Base-by-base conservation (phyloP, 352 stramenopile genomes). In the Peronospora farinosa region DNA sequence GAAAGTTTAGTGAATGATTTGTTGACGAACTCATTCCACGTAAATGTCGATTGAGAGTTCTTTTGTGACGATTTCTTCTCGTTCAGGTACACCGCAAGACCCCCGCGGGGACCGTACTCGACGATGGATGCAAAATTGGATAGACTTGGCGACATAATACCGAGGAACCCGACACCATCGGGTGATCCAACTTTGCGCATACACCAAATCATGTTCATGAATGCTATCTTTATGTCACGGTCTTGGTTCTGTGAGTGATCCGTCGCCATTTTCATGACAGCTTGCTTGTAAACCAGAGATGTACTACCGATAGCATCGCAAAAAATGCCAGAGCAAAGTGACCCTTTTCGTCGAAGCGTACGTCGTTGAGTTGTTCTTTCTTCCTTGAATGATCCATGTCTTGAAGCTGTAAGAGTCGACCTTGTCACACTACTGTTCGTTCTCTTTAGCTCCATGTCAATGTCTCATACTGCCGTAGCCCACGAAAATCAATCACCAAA, bases 191-290 rank as follows among this genome's bases (percentile, higher is more conserved):
- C 25, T 61, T 67, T 2, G 74, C 69, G 35, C 57, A 83, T 15
- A 89, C 46, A 2, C n/a, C 78, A 75, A 50, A 89, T 87, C 50
- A 87, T 75, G 28, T 82, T 58, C 74, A 82, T 82, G 48, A 85
- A 85, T 12, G 60, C 65, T 12, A 62, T 47, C 46, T 70, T 57
- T 15, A 65, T 47, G 31, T 69, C 64, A 4, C 49, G 41, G 46
- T 65, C 51, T 31, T 59, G 56, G 25, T 47, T 42, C 32, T 56
- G 56, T 9, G 31, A 38, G 42, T 65, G 65, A 41, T 60, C 39
- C 10, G 56, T 60, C 8, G 65, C 41, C 23, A 67, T 65, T 44
- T 73, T 73, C 56, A 73, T 65, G 41, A 73, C 60, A 17, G 60
- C 60, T 46, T 67, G 63, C 39, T 70, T 69, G 35, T 73, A 52